Evolutionary conservation across 768 basidiomycete species (phyloP).

Genomic region (Rhodotorula taiwanensis): DNA sequence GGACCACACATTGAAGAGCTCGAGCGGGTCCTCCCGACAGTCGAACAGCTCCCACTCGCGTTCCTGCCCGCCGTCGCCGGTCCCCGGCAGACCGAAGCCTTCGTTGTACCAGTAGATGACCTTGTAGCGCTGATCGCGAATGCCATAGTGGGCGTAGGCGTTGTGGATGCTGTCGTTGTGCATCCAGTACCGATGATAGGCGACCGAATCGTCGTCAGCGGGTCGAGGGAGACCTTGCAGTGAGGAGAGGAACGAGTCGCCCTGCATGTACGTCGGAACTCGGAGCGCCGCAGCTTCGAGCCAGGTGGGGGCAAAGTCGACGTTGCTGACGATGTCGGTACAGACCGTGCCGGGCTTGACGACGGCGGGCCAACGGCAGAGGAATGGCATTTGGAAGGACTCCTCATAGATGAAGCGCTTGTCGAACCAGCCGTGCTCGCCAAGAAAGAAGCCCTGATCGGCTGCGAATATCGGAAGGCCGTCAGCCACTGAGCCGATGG

Average conservation of each 20-base stretch:
- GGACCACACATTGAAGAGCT: conserved; percentile 36
- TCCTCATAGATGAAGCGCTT: conserved; percentile 38
- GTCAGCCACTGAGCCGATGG: neutral
- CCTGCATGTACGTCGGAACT: conserved; percentile 28
- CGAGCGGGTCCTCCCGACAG: conserved; percentile 36
- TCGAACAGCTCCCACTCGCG: conserved; percentile 40
- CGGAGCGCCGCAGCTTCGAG: conserved; percentile 13
- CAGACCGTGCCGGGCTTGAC: conserved; percentile 25
- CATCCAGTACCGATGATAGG: conserved; percentile 30
- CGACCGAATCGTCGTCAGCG: conserved; percentile 14
- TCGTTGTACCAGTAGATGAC: conserved; percentile 35
- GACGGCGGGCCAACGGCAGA: conserved; percentile 9
- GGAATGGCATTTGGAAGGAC: conserved; percentile 34
- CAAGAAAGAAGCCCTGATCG: conserved; percentile 38
- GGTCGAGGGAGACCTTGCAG: neutral
- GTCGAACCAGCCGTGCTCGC: conserved; percentile 39
- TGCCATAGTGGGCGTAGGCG: conserved; percentile 35
- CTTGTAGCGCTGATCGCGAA: conserved; percentile 36
- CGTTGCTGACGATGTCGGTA: conserved; percentile 26
- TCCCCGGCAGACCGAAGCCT: conserved; percentile 24
- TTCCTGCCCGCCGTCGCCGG: conserved; percentile 27
- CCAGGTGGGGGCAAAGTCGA: conserved; percentile 31
- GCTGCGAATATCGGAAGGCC: neutral
- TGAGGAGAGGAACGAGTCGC: conserved; percentile 13
- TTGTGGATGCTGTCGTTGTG: conserved; percentile 23